phyloP scores from a whole-genome alignment of 768 basidiomycete genomes.

The Daedalea quercina region DNA sequence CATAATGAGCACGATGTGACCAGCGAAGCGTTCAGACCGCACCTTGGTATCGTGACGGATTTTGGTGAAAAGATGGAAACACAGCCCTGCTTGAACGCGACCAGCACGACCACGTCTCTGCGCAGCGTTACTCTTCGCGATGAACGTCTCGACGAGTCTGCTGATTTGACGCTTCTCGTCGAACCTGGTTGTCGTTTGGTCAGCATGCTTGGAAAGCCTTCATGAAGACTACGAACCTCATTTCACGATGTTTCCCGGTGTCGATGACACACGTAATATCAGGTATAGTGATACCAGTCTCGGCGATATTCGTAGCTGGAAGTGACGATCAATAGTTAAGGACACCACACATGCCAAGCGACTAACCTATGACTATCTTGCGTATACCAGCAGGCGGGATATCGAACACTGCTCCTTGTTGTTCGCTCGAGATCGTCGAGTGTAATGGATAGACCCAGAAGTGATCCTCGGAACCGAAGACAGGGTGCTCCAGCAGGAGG shows the following conservation, averaged over 20 bases:
- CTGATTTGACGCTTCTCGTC: slow-evolving; percentile 97
- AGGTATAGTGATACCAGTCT: slow-evolving; percentile 97
- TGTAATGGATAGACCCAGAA: slow-evolving; percentile 86
- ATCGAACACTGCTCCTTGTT: slow-evolving; percentile 88
- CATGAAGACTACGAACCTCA: slow-evolving; percentile 48
- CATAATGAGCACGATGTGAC: background rate
- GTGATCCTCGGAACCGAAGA: slow-evolving; percentile 52
- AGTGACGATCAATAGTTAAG: slow-evolving; percentile 32
- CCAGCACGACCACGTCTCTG: slow-evolving; percentile 89
- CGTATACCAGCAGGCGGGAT: slow-evolving; percentile 70
- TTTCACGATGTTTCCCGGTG: slow-evolving; percentile 88
- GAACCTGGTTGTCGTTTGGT: slow-evolving; percentile 42
- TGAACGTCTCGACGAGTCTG: slow-evolving; percentile 83
- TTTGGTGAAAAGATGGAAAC: slow-evolving; percentile 95
- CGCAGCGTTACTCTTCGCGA: slow-evolving; percentile 87
- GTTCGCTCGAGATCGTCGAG: slow-evolving; percentile 88
- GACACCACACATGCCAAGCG: background rate
- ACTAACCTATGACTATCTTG: slow-evolving; percentile 90
- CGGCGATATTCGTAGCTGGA: slow-evolving; percentile 85
- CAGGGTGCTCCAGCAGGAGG: slow-evolving; percentile 64
- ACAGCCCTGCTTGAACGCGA: slow-evolving; percentile 82
- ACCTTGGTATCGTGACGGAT: slow-evolving; percentile 76
- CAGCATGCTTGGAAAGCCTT: slow-evolving; percentile 1
- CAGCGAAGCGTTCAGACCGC: slow-evolving; percentile 17
- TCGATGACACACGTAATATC: slow-evolving; percentile 98